Conservation (phyloP, 2,329 filamentous ascomycete species). For the Colletotrichum sp. region DNA sequence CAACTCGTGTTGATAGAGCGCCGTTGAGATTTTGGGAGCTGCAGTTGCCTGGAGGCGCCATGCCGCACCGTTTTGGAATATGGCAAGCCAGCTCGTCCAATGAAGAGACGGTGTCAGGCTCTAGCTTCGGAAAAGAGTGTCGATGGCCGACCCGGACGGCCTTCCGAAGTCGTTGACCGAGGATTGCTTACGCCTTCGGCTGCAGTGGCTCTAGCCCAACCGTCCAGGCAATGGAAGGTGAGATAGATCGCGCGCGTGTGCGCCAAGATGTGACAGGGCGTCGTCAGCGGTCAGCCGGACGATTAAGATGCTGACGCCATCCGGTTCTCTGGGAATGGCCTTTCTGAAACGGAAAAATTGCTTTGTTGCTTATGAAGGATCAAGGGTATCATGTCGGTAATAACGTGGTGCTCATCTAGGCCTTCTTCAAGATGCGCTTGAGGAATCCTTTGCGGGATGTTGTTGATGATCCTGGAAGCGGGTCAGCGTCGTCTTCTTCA, state of each 20-base stretch:
- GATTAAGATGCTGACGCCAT: neutral
- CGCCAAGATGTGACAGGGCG: neutral
- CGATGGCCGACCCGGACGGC: neutral
- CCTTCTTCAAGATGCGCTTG: constrained; percentile 16
- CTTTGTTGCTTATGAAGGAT: neutral
- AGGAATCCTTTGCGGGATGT: constrained; percentile 5
- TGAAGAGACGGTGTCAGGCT: neutral
- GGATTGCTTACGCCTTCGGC: neutral
- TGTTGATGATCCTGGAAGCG: neutral
- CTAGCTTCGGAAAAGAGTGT: neutral
- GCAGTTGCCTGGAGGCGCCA: neutral
- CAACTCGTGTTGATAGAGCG: neutral
- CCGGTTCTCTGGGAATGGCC: neutral
- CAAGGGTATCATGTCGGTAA: neutral
- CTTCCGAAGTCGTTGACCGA: neutral
- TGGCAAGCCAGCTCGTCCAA: neutral
- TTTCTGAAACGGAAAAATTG: neutral
- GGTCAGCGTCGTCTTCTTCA: neutral
- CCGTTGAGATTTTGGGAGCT: neutral
- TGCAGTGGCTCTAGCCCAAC: neutral
- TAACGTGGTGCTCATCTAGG: neutral
- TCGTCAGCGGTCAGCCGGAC: neutral
- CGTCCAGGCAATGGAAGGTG: neutral
- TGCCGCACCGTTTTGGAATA: neutral
- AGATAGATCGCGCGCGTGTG: neutral